Evolutionary conservation across 306 rosid genomes (phyloP), one percentile per base, ranked within the genome.

Genomic region (Mimosa bimucronata): DNA sequence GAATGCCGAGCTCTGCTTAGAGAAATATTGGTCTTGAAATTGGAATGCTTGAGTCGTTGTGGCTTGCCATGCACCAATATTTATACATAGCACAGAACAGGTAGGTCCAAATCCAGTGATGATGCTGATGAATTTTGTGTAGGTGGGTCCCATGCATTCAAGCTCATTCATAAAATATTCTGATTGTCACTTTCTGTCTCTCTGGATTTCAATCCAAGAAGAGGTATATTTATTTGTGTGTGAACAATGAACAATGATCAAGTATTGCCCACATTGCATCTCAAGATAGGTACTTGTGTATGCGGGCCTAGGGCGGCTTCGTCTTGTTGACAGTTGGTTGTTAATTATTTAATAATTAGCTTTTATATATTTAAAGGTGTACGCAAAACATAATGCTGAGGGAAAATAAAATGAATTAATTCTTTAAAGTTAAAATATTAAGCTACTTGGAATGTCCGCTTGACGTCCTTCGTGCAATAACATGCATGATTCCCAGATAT

Each of bases 271-370:
- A 23, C 64, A 60, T 26, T 26, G 37, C 19, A 25, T 7, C 37
- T 26, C 37, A 12, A 7, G 66, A 65, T 53, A 11, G n/a, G 15
- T 21, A 72, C n/a, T 41, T 50, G 64, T 25, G 9, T 7, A 7
- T 18, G 78, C 73, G 10, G 80, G 86, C 80, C 40, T 28, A 2
- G 77, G 86, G 28, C 86, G 83, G 86, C 48, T 48, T 46, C n/a
- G 9, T 79, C 16, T 29, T 16, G 19, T 16, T 58, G 34, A 11
- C 12, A 11, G 34, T 10, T 57, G 0, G 19, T 48, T 48, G n/a
- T 48, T 16, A 16, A 48, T 12, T 12, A 45, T 10, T 45, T 14
- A 2, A 2, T 45, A 4, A 0, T 46, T 46, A 45, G 18, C 1
- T 45, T 11, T 45, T 50, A 16, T 5, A 53, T 18, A 52, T 5